Conservation (phyloP, 306 rosid species). For the Prunus mume region DNA sequence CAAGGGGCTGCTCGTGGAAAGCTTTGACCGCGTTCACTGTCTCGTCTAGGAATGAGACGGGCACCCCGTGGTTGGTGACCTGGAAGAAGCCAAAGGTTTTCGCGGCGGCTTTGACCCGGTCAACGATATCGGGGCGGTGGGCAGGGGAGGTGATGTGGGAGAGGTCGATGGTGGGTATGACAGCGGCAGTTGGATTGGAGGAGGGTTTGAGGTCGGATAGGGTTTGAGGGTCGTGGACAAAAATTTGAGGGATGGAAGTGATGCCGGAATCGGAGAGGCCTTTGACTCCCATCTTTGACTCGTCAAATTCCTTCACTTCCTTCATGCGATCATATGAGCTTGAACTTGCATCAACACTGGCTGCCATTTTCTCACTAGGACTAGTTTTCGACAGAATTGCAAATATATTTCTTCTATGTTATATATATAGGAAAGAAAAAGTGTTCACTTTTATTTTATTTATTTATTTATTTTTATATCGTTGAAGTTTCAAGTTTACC, state of each 20-base stretch:
- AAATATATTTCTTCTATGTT: too few species aligned
- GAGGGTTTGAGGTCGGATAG: constrained; percentile 29
- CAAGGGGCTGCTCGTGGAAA: constrained; percentile 38
- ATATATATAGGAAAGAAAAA: too few species aligned
- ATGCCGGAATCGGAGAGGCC: constrained; percentile 50
- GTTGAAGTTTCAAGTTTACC: too few species aligned
- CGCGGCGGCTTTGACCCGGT: constrained; percentile 38
- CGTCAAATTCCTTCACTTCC: constrained; percentile 40
- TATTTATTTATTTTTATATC: too few species aligned
- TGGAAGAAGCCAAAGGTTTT: constrained; percentile 51
- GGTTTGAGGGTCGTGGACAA: constrained; percentile 35
- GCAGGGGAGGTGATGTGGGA: constrained; percentile 8
- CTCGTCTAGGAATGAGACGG: constrained; percentile 9
- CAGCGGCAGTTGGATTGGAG: background rate
- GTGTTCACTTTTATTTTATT: too few species aligned
- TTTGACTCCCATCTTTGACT: constrained; percentile 49
- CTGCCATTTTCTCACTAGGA: background rate
- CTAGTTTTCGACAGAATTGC: background rate
- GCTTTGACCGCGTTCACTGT: constrained; percentile 29
- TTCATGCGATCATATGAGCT: constrained; percentile 22
- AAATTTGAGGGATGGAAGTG: constrained; percentile 37
- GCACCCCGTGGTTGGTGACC: constrained; percentile 41
- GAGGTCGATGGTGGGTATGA: constrained; percentile 47
- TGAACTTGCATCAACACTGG: background rate
- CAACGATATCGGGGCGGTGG: constrained; percentile 22